Conservation (phyloP, 768 basidiomycete species). For the Mycena filopes region DNA sequence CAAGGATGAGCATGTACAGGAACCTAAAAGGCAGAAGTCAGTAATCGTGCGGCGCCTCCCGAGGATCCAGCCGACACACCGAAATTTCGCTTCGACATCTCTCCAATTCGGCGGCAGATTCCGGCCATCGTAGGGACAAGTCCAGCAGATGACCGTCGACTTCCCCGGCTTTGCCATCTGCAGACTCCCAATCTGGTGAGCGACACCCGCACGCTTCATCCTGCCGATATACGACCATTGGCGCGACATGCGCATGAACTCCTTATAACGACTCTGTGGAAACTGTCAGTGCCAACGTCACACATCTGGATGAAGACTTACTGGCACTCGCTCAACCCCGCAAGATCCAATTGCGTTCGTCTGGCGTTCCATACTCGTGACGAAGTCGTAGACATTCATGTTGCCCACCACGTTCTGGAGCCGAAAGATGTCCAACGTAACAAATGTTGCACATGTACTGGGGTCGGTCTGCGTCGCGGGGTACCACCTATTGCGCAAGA, state of each 20-base stretch:
- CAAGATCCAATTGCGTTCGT: neutral
- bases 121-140: constrained; percentile 30
- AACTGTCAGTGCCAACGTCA: neutral
- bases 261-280: constrained; percentile 15
- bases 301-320: neutral
- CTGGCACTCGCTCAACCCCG: constrained; percentile 1
- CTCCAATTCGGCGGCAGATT: constrained; percentile 33
- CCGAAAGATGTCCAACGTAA: constrained; percentile 16
- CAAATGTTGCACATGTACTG: neutral
- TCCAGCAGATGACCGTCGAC: constrained; percentile 32
- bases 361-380: neutral
- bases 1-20: constrained; percentile 3
- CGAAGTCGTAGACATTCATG: neutral
- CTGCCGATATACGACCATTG: neutral
- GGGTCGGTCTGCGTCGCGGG: neutral
- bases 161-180: constrained; percentile 19
- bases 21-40: neutral
- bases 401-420: constrained; percentile 20
- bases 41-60: too few species aligned
- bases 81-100: neutral
- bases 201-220: neutral
- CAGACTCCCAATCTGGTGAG: too few species aligned
- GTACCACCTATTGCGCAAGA: neutral
- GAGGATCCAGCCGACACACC: neutral
- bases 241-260: constrained; percentile 4